These are phyloP conservation scores for Potentilla sterilis DNA, from an alignment of 306 rosid genomes.

Conservation along the genomic window DNA sequence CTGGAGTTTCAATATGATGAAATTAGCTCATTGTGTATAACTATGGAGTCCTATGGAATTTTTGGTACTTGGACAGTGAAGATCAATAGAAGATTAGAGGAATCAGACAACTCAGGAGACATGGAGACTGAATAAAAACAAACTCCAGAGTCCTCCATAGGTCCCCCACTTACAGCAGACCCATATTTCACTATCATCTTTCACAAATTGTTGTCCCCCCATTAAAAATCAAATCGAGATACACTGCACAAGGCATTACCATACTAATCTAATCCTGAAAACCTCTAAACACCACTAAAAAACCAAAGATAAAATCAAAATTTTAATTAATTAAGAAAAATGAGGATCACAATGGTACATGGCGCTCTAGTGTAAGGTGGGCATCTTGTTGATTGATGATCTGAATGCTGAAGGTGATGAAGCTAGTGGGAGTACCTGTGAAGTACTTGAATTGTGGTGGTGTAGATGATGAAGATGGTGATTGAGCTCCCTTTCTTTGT, in stretches of 20 bases:
- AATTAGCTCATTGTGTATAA: neutral
- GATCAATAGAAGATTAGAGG: constrained; percentile 39
- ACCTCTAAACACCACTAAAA: constrained; percentile 28
- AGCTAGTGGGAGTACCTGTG: constrained; percentile 72
- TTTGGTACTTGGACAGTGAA: constrained; percentile 36
- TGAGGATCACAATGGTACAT: constrained; percentile 24
- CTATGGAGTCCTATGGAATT: neutral
- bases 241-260: constrained; percentile 35
- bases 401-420: constrained; percentile 59
- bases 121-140: constrained; percentile 39
- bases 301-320: constrained; percentile 31
- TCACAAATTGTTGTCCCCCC: constrained; percentile 37
- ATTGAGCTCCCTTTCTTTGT: constrained; percentile 42
- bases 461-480: constrained; percentile 35
- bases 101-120: constrained; percentile 38
- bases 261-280: constrained; percentile 37
- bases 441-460: constrained; percentile 59
- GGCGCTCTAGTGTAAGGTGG: constrained; percentile 42
- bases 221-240: constrained; percentile 23
- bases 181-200: constrained; percentile 40
- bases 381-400: constrained; percentile 43
- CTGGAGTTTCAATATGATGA: neutral
- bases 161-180: constrained; percentile 38
- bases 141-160: constrained; percentile 32
- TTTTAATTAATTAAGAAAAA: constrained; percentile 28